Base-by-base conservation (phyloP, 108 stramenopile genomes). In the Skeletonema menzelii region DNA sequence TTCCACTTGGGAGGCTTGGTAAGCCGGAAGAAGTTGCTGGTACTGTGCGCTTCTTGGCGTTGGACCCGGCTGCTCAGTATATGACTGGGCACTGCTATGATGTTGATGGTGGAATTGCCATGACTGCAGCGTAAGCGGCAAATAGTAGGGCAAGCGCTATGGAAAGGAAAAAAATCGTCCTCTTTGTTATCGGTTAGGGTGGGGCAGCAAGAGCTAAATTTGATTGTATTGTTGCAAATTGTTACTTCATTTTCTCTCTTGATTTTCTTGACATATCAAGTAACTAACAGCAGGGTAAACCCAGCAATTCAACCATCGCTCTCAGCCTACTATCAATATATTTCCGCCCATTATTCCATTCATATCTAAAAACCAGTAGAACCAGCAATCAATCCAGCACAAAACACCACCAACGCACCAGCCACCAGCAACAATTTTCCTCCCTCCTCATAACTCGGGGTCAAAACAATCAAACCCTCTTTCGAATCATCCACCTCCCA, bases 61-160 rank as follows among this genome's bases (percentile, higher is more conserved):
- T 90, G 17, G 84, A 88, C 56, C 82, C 84, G 60, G 79, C 86
- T 42, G 74, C 75, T 0, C 32, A 61, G 63, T 83, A 84, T 70
- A 79, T 79, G 70, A 79, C 78, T 26, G 78, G 84, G 11, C 89
- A 90, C 46, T 85, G 71, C 47, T 84, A 87, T 35, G 85, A 84
- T 58, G 84, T 90, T 3, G 89, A 90, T 63, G 89, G 87, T 49
- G 87, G 89, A n/a, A 76, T 90, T 31, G 85, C 84, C 27, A 88
- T 88, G 49, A 84, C 86, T 15, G 75, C 65, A 7, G 38, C 61
- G 14, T 62, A 40, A 62, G 20, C 0, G 12, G 11, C 5, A 4
- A n/a, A 49, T 49, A 37, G 35, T 37, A 37, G 11, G 0, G 11
- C 11, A 12, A 0, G 11, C n/a, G n/a, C n/a, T n/a, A 37, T 12